These are phyloP conservation scores for Sugiyamaella xylanicola DNA, from an alignment of 1,139 yeast genomes.

Conservation along the genomic window DNA sequence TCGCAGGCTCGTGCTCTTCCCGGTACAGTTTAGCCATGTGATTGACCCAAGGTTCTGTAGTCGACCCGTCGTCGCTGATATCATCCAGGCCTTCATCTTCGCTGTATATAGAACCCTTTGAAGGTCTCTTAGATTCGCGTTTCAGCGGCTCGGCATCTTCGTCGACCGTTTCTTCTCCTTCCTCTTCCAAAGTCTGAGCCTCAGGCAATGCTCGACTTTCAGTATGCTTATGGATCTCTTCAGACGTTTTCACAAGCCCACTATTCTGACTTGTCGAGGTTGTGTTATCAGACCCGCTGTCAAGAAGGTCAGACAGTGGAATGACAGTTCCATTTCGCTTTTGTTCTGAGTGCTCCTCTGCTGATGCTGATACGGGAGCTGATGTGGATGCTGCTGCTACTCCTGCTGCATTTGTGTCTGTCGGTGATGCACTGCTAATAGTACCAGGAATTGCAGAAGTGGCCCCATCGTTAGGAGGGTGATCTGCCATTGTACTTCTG, in stretches of 20 bases:
- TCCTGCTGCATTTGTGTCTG: no score
- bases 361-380: no score
- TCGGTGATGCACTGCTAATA: no score
- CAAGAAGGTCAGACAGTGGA: slow-evolving; percentile 9
- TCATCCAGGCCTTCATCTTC: slow-evolving; percentile 13
- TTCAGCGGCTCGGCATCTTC: slow-evolving; percentile 9
- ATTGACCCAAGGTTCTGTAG: not conserved
- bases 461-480: not conserved
- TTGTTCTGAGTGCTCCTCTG: not conserved
- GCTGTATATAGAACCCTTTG: no score
- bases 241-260: not conserved
- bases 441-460: no score
- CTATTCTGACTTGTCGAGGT: not conserved
- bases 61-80: slow-evolving; percentile 17
- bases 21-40: slow-evolving; percentile 20
- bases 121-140: slow-evolving; percentile 2
- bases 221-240: no score
- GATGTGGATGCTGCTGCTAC: no score
- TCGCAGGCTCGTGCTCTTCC: slow-evolving; percentile 27
- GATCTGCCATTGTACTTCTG: not conserved
- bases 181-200: no score
- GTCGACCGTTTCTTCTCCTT: slow-evolving; percentile 17
- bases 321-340: slow-evolving; percentile 7
- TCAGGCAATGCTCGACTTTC: no score
- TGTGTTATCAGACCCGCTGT: not conserved